Evolutionary conservation across 768 basidiomycete species (phyloP).

Genomic region (Termitomyces sp.): DNA sequence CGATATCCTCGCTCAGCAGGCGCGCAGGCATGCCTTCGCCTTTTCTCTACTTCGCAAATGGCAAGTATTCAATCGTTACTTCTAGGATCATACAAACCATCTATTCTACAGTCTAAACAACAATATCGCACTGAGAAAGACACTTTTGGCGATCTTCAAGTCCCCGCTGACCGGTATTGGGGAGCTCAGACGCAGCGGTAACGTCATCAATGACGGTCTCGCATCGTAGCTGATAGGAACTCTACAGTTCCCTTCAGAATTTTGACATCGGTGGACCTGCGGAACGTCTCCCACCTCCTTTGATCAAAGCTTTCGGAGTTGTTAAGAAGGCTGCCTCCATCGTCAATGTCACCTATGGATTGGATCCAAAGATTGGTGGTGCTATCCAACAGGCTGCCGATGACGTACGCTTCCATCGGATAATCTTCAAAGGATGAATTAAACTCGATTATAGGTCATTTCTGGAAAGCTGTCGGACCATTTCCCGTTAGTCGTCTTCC

Average conservation of each 20-base stretch:
- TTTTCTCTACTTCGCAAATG: conserved; percentile 30
- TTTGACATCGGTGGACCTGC: conserved; percentile 97
- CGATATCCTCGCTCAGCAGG: conserved; percentile 14
- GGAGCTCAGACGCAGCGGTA: conserved; percentile 97
- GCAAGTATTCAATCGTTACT: conserved; percentile 11
- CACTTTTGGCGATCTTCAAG: conserved; percentile 93
- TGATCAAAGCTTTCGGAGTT: conserved; percentile 97
- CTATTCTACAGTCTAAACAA: conserved; percentile 29
- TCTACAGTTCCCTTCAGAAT: conserved; percentile 76
- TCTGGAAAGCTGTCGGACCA: conserved; percentile 91
- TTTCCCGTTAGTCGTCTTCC: conserved; percentile 98
- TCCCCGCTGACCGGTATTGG: conserved; percentile 79
- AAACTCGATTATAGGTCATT: conserved; percentile 63
- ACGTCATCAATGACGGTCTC: conserved; percentile 6
- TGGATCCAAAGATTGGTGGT: conserved; percentile 81
- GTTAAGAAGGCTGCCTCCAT: conserved; percentile 95
- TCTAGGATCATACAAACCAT: background rate
- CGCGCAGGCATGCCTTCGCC: conserved; percentile 17
- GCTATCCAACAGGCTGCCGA: conserved; percentile 93
- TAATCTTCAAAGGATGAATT: background rate
- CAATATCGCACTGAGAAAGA: conserved; percentile 80
- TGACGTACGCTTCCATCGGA: conserved; percentile 46
- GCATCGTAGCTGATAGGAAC: background rate
- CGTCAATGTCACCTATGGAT: conserved; percentile 86
- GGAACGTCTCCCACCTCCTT: conserved; percentile 89